Evolutionary conservation across 1,284 basidiomycete species (phyloP), one percentile per base, ranked within the genome.

Genomic region (Sporisorium reilianum): DNA sequence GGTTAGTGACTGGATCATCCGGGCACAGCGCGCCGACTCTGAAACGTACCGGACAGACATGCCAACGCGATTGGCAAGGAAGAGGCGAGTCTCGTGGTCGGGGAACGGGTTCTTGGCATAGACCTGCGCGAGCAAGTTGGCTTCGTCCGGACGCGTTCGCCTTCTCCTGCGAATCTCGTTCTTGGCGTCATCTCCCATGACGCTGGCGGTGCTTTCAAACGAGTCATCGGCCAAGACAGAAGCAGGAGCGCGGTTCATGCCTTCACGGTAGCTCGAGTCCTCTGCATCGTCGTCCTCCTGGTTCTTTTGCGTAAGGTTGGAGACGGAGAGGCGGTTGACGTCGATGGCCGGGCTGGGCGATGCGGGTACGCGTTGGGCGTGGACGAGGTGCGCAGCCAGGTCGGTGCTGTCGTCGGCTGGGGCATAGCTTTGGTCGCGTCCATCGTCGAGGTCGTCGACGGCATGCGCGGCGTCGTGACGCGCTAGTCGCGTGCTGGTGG

Each of bases 61-160:
- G 52, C 74, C 74, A 20, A 82, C 69, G 34, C 57, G 53, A 14
- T 65, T 59, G 36, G 80, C 80, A 18, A 83, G 76, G 40, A 57
- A 62, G 48, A 77, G 72, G 26, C 81, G 80, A 28, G 75, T 80
- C 36, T 67, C 64, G 40, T 78, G 76, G 51, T 82, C 80, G 1
- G 81, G 81, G 49, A 83, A 83, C 2, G 77, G 66, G 41, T 80
- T 82, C 58, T 75, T 71, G n/a, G 63, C 53, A 46, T 81, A 83
- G 14, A 77, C 75, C 25, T 70, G 49, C 30, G 74, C 75, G n/a
- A 81, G 71, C 32, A 79, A 44, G 61, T 78, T 74, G 63, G 72
- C 79, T 36, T 81, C 79, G 44, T 78, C 75, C 18, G 79, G 79
- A 46, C 74, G 64, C 51, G 79, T 81, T 34, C 79, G 75, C 40